These are phyloP conservation scores for Fusarium mexicanum DNA, from an alignment of 2,329 filamentous ascomycete species.

Conservation along the genomic window DNA sequence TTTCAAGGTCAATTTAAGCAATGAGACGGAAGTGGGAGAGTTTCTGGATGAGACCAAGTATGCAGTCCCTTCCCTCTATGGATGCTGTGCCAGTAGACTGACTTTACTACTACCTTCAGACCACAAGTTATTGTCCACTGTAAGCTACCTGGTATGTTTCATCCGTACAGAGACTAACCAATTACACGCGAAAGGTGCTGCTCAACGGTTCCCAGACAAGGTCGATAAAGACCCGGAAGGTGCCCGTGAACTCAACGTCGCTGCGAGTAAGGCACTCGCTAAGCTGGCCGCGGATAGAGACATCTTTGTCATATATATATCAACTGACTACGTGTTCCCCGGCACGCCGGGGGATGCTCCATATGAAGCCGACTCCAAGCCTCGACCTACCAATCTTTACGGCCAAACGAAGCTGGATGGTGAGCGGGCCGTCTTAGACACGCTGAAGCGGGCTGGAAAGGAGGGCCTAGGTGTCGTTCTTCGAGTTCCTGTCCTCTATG, in stretches of 20 bases:
- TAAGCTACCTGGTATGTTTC: conserved; percentile 52
- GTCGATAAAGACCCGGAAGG: conserved; percentile 82
- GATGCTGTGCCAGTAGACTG: neutral
- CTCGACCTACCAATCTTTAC: conserved; percentile 81
- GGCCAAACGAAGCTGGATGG: conserved; percentile 70
- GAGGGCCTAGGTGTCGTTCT: conserved; percentile 73
- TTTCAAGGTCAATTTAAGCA: conserved; percentile 66
- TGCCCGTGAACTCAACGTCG: conserved; percentile 78
- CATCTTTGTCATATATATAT: conserved; percentile 78
- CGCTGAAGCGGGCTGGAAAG: conserved; percentile 59
- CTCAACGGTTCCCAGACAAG: conserved; percentile 87
- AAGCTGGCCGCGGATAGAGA: conserved; percentile 68
- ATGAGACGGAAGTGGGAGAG: conserved; percentile 57
- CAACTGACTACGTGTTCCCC: conserved; percentile 83
- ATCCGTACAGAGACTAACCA: conserved; percentile 24
- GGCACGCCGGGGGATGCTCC: conserved; percentile 82
- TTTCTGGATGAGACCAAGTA: conserved; percentile 66
- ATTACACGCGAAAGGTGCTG: conserved; percentile 69
- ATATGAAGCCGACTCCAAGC: conserved; percentile 72
- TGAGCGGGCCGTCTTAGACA: conserved; percentile 72
- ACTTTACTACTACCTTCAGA: conserved; percentile 52
- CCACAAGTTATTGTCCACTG: conserved; percentile 85
- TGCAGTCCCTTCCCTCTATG: neutral
- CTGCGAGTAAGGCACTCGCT: conserved; percentile 74
- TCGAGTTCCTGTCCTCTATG: conserved; percentile 86